A percentile compares a stretch with the other conserved stretches of the same genome.
phyloP scores from a whole-genome alignment of 202 grass and related monocot genomes.

The Brachypodium distachyon region DNA sequence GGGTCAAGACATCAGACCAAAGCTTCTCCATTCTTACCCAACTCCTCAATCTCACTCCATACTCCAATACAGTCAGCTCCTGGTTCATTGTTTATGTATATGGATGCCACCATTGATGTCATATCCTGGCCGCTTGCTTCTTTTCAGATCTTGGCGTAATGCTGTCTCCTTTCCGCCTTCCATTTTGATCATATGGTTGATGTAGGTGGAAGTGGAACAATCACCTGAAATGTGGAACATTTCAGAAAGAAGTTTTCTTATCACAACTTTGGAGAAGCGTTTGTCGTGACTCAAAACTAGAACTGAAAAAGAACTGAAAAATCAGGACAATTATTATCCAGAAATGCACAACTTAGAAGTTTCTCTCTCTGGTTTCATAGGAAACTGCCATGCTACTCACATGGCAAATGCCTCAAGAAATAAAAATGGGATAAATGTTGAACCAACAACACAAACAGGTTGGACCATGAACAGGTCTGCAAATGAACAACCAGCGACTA shows the following conservation, averaged over 20 bases:
- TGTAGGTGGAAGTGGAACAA: background rate
- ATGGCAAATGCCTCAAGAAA: background rate
- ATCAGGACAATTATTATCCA: background rate
- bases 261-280: background rate
- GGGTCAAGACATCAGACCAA: constrained; percentile 10
- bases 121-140: background rate
- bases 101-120: no score
- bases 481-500: background rate
- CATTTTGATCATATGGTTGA: background rate
- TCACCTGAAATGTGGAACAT: background rate
- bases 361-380: background rate
- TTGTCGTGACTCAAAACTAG: background rate
- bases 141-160: background rate
- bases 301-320: background rate
- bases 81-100: no score
- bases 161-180: background rate
- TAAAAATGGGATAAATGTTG: background rate
- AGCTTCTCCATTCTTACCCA: background rate
- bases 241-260: background rate
- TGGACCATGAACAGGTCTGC: background rate
- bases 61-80: no score
- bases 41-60: background rate
- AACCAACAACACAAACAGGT: background rate
- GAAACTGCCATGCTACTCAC: background rate
- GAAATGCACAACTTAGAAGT: background rate